Evolutionary conservation across 2,329 filamentous ascomycete genomes (phyloP), one percentile per base, ranked within the genome.

Genomic region (Calycina marina): DNA sequence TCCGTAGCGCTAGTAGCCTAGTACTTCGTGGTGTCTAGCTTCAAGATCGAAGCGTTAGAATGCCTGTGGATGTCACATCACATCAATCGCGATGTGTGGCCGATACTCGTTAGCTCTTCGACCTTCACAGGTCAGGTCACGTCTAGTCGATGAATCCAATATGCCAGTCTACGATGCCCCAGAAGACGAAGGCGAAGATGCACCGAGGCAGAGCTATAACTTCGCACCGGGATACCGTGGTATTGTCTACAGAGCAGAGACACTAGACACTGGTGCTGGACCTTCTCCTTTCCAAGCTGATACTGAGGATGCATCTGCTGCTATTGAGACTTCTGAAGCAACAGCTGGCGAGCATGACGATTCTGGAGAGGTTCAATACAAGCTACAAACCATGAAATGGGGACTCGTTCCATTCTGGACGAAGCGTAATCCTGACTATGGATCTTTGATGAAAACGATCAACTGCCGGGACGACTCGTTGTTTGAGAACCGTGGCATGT

Each of bases 341-440:
- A 15, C 34, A 33, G 28, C 30, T 16, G 41, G 42, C 9, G 30
- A 34, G 18, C 20, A 22, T n/a, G 20, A 8, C n/a, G 39, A 46
- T 14, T 25, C 37, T 22, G 35, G 15, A 12, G 40, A 46, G 30
- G 63, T 65, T 6, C 72, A 59, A 43, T 93, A 92, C 60, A 88
- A 81, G 54, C 61, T 98, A 6, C 85, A 94, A 53, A 67, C 75
- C 2, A 96, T 96, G 81, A 88, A 84, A 66, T 98, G 90, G 90
- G 90, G 88, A 0, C 66, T 98, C 5, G 65, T 96, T 10, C 88
- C 90, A 0, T 93, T 78, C 55, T 96, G 88, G 88, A 92, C 82
- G 3, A 93, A 88, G 27, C 68, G 77, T 9, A 75, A 75, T 32
- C 82, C 84, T 0, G 74, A 84, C 49, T 88, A 90, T 48, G 65